Base-by-base conservation (phyloP, 2,329 filamentous ascomycete species). In the Colletotrichum sp. region DNA sequence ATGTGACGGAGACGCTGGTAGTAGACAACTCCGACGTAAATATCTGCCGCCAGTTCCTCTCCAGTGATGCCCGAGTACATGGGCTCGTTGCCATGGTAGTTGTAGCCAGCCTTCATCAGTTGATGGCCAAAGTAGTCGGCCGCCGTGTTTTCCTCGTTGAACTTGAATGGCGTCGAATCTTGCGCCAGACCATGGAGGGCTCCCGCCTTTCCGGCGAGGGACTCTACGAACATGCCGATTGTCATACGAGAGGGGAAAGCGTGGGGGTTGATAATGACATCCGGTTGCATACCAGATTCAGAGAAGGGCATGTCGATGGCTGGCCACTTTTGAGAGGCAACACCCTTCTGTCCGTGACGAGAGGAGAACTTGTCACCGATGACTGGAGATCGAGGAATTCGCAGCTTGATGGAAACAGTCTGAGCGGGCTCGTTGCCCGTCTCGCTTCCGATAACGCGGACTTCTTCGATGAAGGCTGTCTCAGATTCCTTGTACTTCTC, bases 291-390 rank as follows among this genome's bases (percentile, higher is more conserved):
- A 70, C 97, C 97, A 8, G 94, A 95, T 87, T 99, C 97, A 4
- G 95, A 96, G 86, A 99, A 99, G 5, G 97, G 97, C 95, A 99
- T 97, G 84, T 99, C 96, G 75, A 95, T 89, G 4, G 93, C 91
- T 1, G 96, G 97, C 96, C 97, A 99, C 84, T 98, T 97, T 84
- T 99, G 96, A 22, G 96, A 98, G 82, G 92, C 93, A 67, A 99
- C 97, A 92, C 97, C 97, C 87, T 99, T 99, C 85, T 99, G 97
- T 77, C 97, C 97, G 89, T 99, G 97, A 78, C 97, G 94, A 64
- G 97, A 99, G 13, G 97, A 99, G 88, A 99, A 99, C 86, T 99
- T 99, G 90, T 99, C 97, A 84, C 97, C 97, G 76, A 99, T 98
- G 80, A 98, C 90, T 8, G 97, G 97, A 22, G 94, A 93, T 81